Base-by-base conservation (phyloP, 2,329 filamentous ascomycete genomes). In the Colletotrichum sp. region DNA sequence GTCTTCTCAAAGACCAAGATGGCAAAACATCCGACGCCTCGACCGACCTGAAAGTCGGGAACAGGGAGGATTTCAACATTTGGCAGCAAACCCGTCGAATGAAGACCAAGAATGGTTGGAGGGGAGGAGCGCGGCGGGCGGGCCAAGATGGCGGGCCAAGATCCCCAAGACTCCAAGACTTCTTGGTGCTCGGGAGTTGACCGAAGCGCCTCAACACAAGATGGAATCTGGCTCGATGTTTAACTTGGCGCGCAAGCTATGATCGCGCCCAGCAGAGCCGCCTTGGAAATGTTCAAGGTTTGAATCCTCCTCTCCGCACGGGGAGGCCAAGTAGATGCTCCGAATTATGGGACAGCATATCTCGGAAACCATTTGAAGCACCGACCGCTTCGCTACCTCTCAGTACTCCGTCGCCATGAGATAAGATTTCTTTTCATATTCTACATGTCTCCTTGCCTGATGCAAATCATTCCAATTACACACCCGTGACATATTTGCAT, bases 211-310 rank as follows among this genome's bases (percentile, higher is more conserved):
- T 21, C 30, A 32, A 12, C 28, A 24, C 3, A 15, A 63, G n/a
- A 18, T 63, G 15, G 30, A 13, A 70, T 52, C 18, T 34, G 68
- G 57, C 57, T 62, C 57, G 55, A 70, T 24, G 8, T 59, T 52
- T 13, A 8, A 59, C 73, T 76, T 76, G 73, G 73, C 73, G 21
- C 24, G 55, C 16, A 49, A 34, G 15, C 13, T 52, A 64, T 49
- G 57, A 72, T 28, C 24, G 34, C 57, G 73, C 73, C 64, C 73
- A 73, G 73, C 49, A 69, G 63, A 73, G 70, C 69, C 64, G 57
- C 70, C 44, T 59, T 36, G 32, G 16, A 8, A 59, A 21, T 12
- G 15, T 24, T 6, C 59, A 62, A 21, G 59, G 59, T 21, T 62
- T 21, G 18, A 34, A 34, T 32, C 59, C 59, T 32, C n/a, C 30